A percentile compares a stretch with the other conserved stretches of the same genome.
Evolutionary conservation across 2,329 filamentous ascomycete genomes (phyloP).

Genomic region (Aureobasidium sp.): DNA sequence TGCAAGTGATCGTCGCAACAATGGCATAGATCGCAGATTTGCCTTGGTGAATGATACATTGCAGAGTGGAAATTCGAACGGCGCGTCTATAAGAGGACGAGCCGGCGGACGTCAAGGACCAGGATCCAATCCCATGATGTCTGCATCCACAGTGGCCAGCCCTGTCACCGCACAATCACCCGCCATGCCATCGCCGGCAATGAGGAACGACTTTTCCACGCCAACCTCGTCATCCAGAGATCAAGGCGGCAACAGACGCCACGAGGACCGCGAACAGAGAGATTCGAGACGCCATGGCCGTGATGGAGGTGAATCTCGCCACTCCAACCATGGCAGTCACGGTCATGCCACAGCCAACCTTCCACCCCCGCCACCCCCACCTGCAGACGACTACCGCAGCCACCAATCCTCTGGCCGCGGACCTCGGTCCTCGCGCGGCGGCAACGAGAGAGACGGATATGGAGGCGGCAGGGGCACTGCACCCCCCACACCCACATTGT

Average conservation of each 20-base stretch:
- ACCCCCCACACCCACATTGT: background rate
- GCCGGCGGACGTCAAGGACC: background rate
- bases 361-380: background rate
- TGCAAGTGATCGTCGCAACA: slow-evolving; percentile 17
- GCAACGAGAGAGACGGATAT: slow-evolving; percentile 17
- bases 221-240: background rate
- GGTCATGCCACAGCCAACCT: background rate
- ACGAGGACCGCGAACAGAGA: slow-evolving; percentile 21
- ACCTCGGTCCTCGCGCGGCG: slow-evolving; percentile 18
- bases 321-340: background rate
- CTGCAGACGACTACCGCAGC: background rate
- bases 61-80: slow-evolving; percentile 8
- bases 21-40: slow-evolving; percentile 24
- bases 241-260: slow-evolving; percentile 16
- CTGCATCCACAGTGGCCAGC: background rate
- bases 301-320: slow-evolving; percentile 16
- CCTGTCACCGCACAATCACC: background rate
- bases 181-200: background rate
- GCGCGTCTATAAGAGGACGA: slow-evolving; percentile 15
- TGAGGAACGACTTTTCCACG: background rate
- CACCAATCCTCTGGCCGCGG: background rate
- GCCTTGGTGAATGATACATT: slow-evolving; percentile 22
- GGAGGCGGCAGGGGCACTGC: background rate
- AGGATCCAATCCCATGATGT: background rate
- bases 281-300: slow-evolving; percentile 19